A percentile compares a stretch with the other conserved stretches of the same genome.
phyloP scores from a whole-genome alignment of 257 asterid species.

The Primulina eburnea region DNA sequence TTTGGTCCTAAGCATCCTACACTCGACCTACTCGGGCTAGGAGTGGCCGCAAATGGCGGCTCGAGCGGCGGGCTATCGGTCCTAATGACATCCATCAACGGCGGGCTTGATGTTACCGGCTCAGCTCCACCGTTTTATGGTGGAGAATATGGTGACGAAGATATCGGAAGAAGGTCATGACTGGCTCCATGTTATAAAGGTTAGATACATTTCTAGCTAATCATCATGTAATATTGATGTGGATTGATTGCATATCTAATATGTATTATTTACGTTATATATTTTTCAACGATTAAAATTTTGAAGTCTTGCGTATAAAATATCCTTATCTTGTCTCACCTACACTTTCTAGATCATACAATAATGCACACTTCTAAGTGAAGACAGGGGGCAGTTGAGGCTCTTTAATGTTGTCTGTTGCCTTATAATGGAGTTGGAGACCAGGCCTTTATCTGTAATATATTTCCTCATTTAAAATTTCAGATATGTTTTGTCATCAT shows the following conservation, averaged over 20 bases:
- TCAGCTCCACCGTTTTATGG: constrained; percentile 42
- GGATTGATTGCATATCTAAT: background rate
- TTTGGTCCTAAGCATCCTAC: constrained; percentile 79
- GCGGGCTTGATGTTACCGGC: constrained; percentile 46
- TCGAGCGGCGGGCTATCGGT: constrained; percentile 62
- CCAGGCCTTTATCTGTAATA: constrained; percentile 2
- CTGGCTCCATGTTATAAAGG: background rate
- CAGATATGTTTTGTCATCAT: background rate
- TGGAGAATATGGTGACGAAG: constrained; percentile 49
- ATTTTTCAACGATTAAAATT: background rate
- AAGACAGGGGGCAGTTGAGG: constrained; percentile 24
- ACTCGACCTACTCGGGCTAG: constrained; percentile 84
- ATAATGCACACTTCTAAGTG: constrained; percentile 5
- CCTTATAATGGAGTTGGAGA: constrained; percentile 1
- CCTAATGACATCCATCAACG: constrained; percentile 59
- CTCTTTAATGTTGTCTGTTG: constrained; percentile 23
- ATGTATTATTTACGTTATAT: background rate
- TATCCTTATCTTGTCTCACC: background rate
- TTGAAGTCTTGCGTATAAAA: no score
- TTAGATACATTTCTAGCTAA: background rate
- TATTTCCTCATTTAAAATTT: constrained; percentile 11
- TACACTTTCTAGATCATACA: background rate
- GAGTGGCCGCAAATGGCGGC: constrained; percentile 74
- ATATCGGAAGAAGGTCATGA: constrained; percentile 45
- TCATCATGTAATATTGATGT: background rate